These are phyloP conservation scores for Metschnikowia shivogae DNA, from an alignment of 805 yeast species.

Conservation along the genomic window DNA sequence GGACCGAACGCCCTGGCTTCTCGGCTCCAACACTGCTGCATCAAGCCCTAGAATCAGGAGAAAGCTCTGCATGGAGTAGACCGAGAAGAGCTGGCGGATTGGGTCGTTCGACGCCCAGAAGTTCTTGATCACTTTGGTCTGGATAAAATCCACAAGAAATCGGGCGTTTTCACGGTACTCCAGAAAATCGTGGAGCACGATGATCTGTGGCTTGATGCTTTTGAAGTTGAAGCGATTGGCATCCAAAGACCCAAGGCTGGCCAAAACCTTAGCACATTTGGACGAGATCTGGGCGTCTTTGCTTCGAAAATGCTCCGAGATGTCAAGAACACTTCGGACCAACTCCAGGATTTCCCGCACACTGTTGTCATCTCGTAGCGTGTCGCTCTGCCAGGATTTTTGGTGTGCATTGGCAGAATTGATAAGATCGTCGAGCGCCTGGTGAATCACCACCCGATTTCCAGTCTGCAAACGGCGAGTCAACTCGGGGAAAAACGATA, in stretches of 20 bases:
- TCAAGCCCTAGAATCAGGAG: slow-evolving; percentile 57
- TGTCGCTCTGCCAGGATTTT: slow-evolving; percentile 42
- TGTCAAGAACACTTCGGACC: slow-evolving; percentile 50
- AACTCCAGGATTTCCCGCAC: slow-evolving; percentile 39
- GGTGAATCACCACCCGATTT: slow-evolving; percentile 67
- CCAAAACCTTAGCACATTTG: slow-evolving; percentile 64
- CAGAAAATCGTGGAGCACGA: slow-evolving; percentile 59
- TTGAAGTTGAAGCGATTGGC: slow-evolving; percentile 49
- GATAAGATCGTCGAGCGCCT: slow-evolving; percentile 62
- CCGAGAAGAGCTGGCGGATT: slow-evolving; percentile 72
- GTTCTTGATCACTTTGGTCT: slow-evolving; percentile 69
- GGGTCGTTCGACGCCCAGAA: slow-evolving; percentile 92
- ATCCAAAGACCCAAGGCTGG: slow-evolving; percentile 76
- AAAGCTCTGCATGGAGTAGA: slow-evolving; percentile 85
- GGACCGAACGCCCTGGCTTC: slow-evolving; percentile 17
- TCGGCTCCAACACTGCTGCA: slow-evolving; percentile 17
- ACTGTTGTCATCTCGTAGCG: slow-evolving; percentile 30
- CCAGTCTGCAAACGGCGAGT: slow-evolving; percentile 55
- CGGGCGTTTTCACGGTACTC: slow-evolving; percentile 57
- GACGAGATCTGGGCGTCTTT: slow-evolving; percentile 47
- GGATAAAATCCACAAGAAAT: slow-evolving; percentile 63
- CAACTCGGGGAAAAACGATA: slow-evolving; percentile 46
- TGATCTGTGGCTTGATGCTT: slow-evolving; percentile 38
- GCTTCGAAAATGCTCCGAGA: slow-evolving; percentile 52
- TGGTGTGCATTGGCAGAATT: slow-evolving; percentile 51